A percentile compares a stretch with the other conserved stretches of the same genome.
Evolutionary conservation across 2,329 filamentous ascomycete genomes (phyloP).

Genomic region (Dactylella cylindrospora): DNA sequence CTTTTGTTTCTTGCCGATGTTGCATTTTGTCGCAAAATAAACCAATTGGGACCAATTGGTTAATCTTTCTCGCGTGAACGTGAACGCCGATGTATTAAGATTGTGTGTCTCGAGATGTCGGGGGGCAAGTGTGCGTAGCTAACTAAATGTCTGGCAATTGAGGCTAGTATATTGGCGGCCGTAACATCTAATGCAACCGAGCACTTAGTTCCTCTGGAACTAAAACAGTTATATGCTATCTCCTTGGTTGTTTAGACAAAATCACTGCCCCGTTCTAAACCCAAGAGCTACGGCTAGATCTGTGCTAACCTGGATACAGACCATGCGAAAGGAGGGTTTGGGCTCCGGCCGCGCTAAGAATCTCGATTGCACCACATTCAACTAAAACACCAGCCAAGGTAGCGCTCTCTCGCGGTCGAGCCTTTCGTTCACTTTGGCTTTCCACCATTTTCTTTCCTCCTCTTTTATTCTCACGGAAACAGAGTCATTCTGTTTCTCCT

Average conservation of each 20-base stretch:
- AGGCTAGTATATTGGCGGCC: slow-evolving; percentile 40
- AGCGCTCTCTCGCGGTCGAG: slow-evolving; percentile 28
- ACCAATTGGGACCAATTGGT: too few species aligned
- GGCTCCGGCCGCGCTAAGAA: slow-evolving; percentile 2
- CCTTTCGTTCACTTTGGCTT: slow-evolving; percentile 8
- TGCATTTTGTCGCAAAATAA: too few species aligned
- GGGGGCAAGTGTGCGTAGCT: too few species aligned
- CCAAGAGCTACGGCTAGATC: slow-evolving; percentile 43
- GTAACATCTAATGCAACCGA: slow-evolving; percentile 41
- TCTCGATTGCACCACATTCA: slow-evolving; percentile 43
- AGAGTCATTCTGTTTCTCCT: not conserved
- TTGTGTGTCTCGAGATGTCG: too few species aligned
- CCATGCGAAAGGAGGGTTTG: slow-evolving; percentile 38
- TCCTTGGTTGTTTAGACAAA: too few species aligned
- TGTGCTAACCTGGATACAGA: slow-evolving; percentile 40
- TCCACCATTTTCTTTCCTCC: slow-evolving; percentile 3
- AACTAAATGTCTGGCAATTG: slow-evolving; percentile 17
- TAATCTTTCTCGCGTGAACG: too few species aligned
- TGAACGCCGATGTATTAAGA: too few species aligned
- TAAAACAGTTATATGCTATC: too few species aligned
- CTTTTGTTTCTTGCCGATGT: too few species aligned
- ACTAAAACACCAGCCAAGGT: slow-evolving; percentile 12
- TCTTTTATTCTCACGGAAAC: slow-evolving; percentile 3
- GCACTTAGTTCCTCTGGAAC: slow-evolving; percentile 31
- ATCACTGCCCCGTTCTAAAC: too few species aligned